phyloP scores from a whole-genome alignment of 345 rosid genomes.

The Crucihimalaya himalaica region DNA sequence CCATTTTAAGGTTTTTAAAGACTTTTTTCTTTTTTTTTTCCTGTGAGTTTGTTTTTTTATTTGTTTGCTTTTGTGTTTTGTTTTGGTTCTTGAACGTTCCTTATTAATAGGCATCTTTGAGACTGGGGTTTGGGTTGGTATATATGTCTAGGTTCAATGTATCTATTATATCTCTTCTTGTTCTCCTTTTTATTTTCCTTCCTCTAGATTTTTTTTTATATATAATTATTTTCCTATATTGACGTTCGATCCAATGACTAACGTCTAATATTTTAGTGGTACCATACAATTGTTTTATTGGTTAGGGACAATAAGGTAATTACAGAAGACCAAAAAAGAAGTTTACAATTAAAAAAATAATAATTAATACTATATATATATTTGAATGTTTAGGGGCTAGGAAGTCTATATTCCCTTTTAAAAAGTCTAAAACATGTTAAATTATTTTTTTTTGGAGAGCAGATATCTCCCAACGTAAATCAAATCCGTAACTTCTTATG shows the following conservation, averaged over 20 bases:
- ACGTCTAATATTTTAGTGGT: background rate
- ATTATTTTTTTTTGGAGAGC: no score
- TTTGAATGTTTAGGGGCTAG: no score
- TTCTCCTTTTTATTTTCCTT: background rate
- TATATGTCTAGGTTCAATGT: slow-evolving; percentile 80
- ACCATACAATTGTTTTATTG: background rate
- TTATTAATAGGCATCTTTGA: slow-evolving; percentile 19
- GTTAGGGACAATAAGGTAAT: background rate
- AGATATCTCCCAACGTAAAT: no score
- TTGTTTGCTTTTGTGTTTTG: background rate
- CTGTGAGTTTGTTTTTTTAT: background rate
- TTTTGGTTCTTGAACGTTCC: slow-evolving; percentile 10
- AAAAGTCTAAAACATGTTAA: no score
- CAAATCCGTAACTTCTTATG: no score
- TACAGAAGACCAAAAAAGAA: background rate
- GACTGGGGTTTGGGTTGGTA: background rate
- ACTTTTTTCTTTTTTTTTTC: background rate
- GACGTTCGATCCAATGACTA: slow-evolving; percentile 20
- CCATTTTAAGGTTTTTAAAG: slow-evolving; percentile 22
- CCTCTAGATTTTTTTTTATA: background rate
- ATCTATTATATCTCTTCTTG: slow-evolving; percentile 25
- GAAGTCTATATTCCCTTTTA: no score
- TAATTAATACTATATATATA: background rate
- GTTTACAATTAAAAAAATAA: background rate
- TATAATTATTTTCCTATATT: background rate